Conservation (phyloP, 805 yeast species). For the Sugiyamaella qingdaonensis region DNA sequence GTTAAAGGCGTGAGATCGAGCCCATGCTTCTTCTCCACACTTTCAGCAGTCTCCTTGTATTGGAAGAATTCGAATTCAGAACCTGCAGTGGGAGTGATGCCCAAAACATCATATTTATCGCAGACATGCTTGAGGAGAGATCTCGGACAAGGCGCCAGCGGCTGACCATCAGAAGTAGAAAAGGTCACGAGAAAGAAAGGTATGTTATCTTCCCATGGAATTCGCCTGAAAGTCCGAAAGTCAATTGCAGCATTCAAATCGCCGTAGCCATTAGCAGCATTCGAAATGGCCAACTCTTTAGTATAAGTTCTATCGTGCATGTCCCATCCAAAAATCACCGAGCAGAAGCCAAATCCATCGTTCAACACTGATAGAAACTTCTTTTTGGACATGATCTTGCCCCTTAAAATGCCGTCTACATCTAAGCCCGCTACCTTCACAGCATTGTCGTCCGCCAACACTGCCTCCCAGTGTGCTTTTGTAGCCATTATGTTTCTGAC, state of each 20-base stretch:
- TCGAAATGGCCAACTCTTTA: conserved; percentile 26
- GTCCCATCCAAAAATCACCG: conserved; percentile 35
- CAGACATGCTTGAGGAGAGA: conserved; percentile 23
- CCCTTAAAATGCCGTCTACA: conserved; percentile 34
- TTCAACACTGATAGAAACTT: conserved; percentile 25
- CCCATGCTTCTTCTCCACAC: conserved; percentile 23
- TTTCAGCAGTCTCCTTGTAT: conserved; percentile 26
- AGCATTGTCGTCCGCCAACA: background rate
- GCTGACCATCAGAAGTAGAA: conserved; percentile 21
- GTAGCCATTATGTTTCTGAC: background rate
- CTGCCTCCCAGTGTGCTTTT: conserved; percentile 9
- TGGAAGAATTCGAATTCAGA: conserved; percentile 34
- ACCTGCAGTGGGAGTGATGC: conserved; percentile 29
- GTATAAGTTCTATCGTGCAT: conserved; percentile 32
- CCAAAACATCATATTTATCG: conserved; percentile 13
- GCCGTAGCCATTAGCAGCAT: conserved; percentile 29
- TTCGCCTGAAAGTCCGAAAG: conserved; percentile 18
- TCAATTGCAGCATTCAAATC: conserved; percentile 31
- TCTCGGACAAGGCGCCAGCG: conserved; percentile 32
- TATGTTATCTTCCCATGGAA: conserved; percentile 30
- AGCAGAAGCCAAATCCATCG: conserved; percentile 34
- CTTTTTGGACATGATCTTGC: conserved; percentile 30
- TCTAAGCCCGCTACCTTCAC: conserved; percentile 35
- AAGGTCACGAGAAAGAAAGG: conserved; percentile 30
- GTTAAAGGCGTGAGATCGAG: conserved; percentile 28